Evolutionary conservation across 2,329 filamentous ascomycete genomes (phyloP).

Genomic region (Diaporthe sp.): DNA sequence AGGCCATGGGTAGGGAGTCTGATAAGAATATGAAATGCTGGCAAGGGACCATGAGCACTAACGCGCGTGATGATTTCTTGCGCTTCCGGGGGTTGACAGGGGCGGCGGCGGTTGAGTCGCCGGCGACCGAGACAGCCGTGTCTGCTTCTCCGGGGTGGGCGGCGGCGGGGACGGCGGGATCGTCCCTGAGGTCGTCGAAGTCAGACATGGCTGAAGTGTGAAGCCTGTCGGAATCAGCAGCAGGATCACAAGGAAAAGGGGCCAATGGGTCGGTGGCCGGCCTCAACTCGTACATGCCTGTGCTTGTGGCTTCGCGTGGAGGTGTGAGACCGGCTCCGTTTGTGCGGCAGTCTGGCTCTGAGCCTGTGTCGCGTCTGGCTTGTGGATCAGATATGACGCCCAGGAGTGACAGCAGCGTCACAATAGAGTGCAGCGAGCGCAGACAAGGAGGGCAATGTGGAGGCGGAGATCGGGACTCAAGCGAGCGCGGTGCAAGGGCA

Average conservation of each 20-base stretch:
- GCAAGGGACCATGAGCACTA: constrained; percentile 27
- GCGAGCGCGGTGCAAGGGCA: not conserved
- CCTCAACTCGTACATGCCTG: constrained; percentile 24
- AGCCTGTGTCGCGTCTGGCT: not conserved
- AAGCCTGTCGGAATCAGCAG: constrained; percentile 20
- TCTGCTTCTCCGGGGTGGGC: constrained; percentile 27
- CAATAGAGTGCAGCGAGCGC: constrained; percentile 16
- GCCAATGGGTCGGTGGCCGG: not conserved
- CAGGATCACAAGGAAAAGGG: constrained; percentile 10
- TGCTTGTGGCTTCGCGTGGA: not conserved
- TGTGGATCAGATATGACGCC: constrained; percentile 18
- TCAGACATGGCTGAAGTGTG: constrained; percentile 31
- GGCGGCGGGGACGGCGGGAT: constrained; percentile 6
- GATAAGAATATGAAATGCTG: not conserved
- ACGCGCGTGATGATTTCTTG: constrained; percentile 41
- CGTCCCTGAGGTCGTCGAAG: constrained; percentile 32
- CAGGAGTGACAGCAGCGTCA: constrained; percentile 7
- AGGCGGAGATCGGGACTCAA: constrained; percentile 15
- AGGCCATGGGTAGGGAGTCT: not conserved
- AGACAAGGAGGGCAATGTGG: constrained; percentile 16
- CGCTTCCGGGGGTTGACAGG: constrained; percentile 39
- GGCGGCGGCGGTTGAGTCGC: constrained; percentile 34
- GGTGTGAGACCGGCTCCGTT: not conserved
- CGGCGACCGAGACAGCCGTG: constrained; percentile 35
- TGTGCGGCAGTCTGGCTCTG: constrained; percentile 5